Conservation (phyloP, 2,329 filamentous ascomycete species). For the Ophiostoma pallidulum region DNA sequence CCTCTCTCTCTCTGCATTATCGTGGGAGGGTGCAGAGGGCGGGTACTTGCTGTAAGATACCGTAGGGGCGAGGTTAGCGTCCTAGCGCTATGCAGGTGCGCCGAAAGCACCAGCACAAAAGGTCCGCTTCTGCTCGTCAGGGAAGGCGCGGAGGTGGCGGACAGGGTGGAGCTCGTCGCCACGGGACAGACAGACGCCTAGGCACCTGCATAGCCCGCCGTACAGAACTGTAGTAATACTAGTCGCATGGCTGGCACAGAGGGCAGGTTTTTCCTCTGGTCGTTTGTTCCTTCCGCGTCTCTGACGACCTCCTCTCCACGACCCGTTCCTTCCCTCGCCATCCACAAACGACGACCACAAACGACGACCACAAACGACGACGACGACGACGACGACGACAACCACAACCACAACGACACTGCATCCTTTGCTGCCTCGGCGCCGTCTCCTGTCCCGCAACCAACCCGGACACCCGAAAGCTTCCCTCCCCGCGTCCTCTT, state of each 20-base stretch:
- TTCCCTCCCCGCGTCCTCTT: background rate
- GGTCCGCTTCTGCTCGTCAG: too few relatives aligned
- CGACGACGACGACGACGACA: background rate
- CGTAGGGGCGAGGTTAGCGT: conserved; percentile 1
- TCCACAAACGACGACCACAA: too few relatives aligned
- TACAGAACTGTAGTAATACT: too few relatives aligned
- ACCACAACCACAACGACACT: background rate
- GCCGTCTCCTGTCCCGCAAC: too few relatives aligned
- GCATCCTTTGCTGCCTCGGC: too few relatives aligned
- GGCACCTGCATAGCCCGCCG: too few relatives aligned
- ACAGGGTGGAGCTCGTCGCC: conserved; percentile 9
- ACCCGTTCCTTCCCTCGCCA: background rate
- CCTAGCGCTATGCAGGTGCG: conserved; percentile 1
- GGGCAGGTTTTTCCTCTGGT: conserved; percentile 1
- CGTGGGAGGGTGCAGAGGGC: conserved; percentile 1
- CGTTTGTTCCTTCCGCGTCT: conserved; percentile 3
- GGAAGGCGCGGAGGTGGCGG: conserved; percentile 10
- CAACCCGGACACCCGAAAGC: too few relatives aligned
- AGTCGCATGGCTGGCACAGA: too few relatives aligned
- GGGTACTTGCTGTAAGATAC: background rate
- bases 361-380: too few relatives aligned
- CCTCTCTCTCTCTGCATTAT: background rate
- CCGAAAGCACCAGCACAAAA: background rate
- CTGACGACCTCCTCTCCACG: background rate
- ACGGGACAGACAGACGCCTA: too few relatives aligned